Evolutionary conservation across 1,139 yeast genomes (phyloP).

Genomic region (Saccharomyces uvarum): DNA sequence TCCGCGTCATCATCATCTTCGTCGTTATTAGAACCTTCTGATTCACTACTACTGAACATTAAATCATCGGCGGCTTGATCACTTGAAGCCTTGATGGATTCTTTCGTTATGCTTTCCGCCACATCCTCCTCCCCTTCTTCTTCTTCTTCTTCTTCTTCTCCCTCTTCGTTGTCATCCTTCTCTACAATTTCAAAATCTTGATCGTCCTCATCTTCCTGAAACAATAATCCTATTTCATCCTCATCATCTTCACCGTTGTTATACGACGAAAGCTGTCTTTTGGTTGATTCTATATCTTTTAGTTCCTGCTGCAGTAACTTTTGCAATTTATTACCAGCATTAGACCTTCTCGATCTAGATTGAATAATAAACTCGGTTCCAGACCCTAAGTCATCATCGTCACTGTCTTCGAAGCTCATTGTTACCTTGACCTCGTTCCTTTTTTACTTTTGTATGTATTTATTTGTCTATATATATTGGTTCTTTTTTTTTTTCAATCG

Average conservation of each 20-base stretch:
- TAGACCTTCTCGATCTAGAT: constrained; percentile 68
- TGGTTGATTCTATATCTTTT: constrained; percentile 35
- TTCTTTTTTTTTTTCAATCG: background rate
- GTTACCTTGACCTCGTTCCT: constrained; percentile 3
- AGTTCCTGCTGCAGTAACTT: constrained; percentile 64
- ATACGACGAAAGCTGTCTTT: constrained; percentile 21
- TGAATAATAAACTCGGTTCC: constrained; percentile 11
- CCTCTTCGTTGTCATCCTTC: constrained; percentile 21
- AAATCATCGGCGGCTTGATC: constrained; percentile 36
- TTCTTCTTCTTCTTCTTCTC: constrained; percentile 17
- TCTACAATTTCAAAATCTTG: constrained; percentile 51
- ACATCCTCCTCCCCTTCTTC: constrained; percentile 16
- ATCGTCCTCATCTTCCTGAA: constrained; percentile 81
- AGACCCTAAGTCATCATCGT: constrained; percentile 5
- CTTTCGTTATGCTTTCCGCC: constrained; percentile 6
- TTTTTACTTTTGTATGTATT: background rate
- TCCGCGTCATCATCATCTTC: constrained; percentile 59
- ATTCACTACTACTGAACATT: constrained; percentile 38
- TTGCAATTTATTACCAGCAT: constrained; percentile 83
- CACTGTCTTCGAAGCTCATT: constrained; percentile 4
- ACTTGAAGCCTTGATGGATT: background rate
- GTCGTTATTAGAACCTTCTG: constrained; percentile 29
- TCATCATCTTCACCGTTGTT: constrained; percentile 30
- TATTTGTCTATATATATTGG: background rate
- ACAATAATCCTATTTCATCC: constrained; percentile 65